Conservation (phyloP, 78 protist genomes). For the Creolimax fragrantissima region DNA sequence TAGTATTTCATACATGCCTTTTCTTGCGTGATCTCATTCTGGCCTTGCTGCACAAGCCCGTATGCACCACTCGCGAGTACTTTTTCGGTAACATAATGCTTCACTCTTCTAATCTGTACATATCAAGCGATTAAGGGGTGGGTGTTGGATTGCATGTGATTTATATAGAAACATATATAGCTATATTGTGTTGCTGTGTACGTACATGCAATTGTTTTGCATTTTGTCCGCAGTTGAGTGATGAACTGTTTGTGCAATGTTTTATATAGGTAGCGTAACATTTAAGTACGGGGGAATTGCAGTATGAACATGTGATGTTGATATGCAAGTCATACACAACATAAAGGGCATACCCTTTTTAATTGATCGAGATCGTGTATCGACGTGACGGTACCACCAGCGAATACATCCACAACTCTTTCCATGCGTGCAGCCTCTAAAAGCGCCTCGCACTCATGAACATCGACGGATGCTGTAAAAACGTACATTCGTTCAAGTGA, state of each 20-base stretch:
- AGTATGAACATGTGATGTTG: too few species aligned
- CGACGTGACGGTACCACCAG: not conserved
- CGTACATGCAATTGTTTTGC: not conserved
- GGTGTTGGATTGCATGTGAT: not conserved
- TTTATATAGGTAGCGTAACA: too few species aligned
- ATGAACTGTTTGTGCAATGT: too few species aligned
- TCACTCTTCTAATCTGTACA: not conserved
- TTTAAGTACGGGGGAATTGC: too few species aligned
- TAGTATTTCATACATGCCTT: too few species aligned
- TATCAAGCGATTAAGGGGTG: not conserved
- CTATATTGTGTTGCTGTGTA: not conserved
- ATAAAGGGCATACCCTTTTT: not conserved
- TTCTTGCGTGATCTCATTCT: not conserved
- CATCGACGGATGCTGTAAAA: not conserved
- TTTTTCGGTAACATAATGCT: not conserved
- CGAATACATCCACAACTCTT: not conserved
- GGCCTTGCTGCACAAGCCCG: not conserved
- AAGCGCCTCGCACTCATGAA: not conserved
- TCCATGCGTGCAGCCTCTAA: not conserved
- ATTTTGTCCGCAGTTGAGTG: not conserved
- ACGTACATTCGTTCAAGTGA: not conserved
- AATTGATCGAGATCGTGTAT: not conserved
- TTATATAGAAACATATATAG: not conserved
- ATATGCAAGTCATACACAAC: too few species aligned
- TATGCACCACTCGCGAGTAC: not conserved